Evolutionary conservation across 257 asterid species (phyloP), one percentile per base, ranked within the genome.

Genomic region (Petrea volubilis): DNA sequence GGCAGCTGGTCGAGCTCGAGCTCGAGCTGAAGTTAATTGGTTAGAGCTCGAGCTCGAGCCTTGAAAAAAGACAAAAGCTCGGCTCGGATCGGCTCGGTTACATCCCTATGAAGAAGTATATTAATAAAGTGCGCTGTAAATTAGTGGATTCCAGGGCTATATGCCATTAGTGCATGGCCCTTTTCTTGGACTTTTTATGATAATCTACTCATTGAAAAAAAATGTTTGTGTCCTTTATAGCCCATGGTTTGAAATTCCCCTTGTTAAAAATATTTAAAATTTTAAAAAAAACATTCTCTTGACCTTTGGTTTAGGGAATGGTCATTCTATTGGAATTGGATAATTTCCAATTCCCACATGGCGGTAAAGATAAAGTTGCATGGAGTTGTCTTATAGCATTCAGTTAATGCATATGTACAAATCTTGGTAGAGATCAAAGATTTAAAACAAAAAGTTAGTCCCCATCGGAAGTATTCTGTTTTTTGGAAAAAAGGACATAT

Each of bases 141-240:
- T 56, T 2, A 69, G 67, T 69, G 74, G 74, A 56, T 69, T 69
- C 74, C 74, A 55, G 21, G 34, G 31, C 23, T 18, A 55, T 25
- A 56, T 38, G 65, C 18, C 65, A 40, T 31, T 67, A 36, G 52
- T 59, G 5, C 9, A 34, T 41, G 18, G 14, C 49, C 24, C 4
- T 23, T 23, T 8, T 1, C 18, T 14, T 34, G 18, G 4, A 14
- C n/a, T n/a, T 33, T 33, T 34, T 21, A 68, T 55, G 44, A 55
- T 25, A 40, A 68, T 68, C 64, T 53, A 68, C 53, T 68, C 64
- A 68, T 36, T 36, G 31, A 33, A 41, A 52, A 36, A 9, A 33
- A 53, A 36, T 52, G 14, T 38, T 25, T 24, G 18, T 38, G 66
- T 28, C 57, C 41, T 46, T 55, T n/a, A n/a, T n/a, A n/a, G n/a